Evolutionary conservation across 306 rosid genomes (phyloP).

Genomic region (Glycine latifolia): DNA sequence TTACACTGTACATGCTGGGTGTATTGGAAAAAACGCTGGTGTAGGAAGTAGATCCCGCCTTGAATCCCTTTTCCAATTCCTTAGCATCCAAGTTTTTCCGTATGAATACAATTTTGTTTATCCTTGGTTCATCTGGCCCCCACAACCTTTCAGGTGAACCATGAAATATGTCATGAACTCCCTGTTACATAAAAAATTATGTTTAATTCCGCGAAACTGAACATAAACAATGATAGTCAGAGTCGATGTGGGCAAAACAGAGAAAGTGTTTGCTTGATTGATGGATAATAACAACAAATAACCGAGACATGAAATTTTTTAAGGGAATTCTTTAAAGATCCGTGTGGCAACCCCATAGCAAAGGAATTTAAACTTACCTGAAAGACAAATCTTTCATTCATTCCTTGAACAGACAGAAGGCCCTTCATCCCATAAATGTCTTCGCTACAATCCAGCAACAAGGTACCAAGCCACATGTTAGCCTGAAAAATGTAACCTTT

Average conservation of each 20-base stretch:
- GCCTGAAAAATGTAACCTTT: slow-evolving; percentile 61
- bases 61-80: slow-evolving; percentile 84
- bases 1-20: too few species aligned
- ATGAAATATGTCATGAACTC: slow-evolving; percentile 98
- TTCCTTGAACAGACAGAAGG: slow-evolving; percentile 86
- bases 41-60: too few species aligned
- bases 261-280: not conserved
- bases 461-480: slow-evolving; percentile 92
- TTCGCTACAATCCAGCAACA: slow-evolving; percentile 83
- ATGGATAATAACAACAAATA: not conserved
- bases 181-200: slow-evolving; percentile 59
- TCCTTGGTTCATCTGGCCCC: slow-evolving; percentile 80
- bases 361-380: slow-evolving; percentile 65
- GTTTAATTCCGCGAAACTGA: slow-evolving; percentile 23
- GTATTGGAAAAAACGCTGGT: too few species aligned
- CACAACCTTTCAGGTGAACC: slow-evolving; percentile 97
- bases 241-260: not conserved
- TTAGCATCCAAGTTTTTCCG: slow-evolving; percentile 86
- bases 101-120: slow-evolving; percentile 89
- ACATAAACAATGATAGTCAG: not conserved
- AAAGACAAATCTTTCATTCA: slow-evolving; percentile 96
- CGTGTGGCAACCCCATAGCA: too few species aligned
- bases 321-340: not conserved
- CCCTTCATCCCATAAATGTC: slow-evolving; percentile 98
- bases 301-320: not conserved